phyloP scores from a whole-genome alignment of 495 filamentous ascomycete species.

The Penicillium canescens region DNA sequence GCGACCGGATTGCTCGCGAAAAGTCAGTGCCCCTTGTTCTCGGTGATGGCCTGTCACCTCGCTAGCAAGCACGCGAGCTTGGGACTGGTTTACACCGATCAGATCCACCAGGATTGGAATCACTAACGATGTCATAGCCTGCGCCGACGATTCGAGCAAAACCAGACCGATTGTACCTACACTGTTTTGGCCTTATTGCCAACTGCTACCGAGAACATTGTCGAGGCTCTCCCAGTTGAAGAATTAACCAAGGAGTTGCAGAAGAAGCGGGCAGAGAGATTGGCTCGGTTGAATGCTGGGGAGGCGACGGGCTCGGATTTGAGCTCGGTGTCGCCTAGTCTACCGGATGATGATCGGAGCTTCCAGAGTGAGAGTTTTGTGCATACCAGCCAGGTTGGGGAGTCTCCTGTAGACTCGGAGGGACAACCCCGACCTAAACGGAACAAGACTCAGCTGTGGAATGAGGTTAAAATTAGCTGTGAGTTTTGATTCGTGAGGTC shows the following conservation, averaged over 20 bases:
- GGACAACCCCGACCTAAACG: conserved; percentile 57
- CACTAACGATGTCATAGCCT: conserved; percentile 57
- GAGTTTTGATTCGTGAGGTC: conserved; percentile 28
- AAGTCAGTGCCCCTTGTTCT: conserved; percentile 63
- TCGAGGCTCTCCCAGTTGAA: conserved; percentile 86
- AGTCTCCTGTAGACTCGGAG: conserved; percentile 43
- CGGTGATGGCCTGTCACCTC: conserved; percentile 1
- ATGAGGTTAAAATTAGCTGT: conserved; percentile 96
- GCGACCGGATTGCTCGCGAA: conserved; percentile 90
- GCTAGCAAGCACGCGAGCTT: conserved; percentile 13
- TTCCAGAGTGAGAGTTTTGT: conserved; percentile 76
- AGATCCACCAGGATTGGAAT: neutral
- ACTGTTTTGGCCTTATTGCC: conserved; percentile 96
- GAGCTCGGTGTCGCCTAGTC: conserved; percentile 72
- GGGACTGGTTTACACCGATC: conserved; percentile 15
- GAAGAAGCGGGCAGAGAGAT: conserved; percentile 81
- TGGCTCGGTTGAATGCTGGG: conserved; percentile 55
- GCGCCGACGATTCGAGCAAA: conserved; percentile 94
- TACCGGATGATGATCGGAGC: conserved; percentile 82
- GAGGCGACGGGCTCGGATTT: conserved; percentile 59
- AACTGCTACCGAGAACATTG: conserved; percentile 83
- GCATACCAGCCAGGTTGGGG: conserved; percentile 72
- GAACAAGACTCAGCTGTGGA: conserved; percentile 92
- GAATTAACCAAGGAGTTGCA: conserved; percentile 87
- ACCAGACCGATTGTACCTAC: conserved; percentile 97